phyloP scores from a whole-genome alignment of 169 alveolate genomes.

The Cryptosporidium baileyi region DNA sequence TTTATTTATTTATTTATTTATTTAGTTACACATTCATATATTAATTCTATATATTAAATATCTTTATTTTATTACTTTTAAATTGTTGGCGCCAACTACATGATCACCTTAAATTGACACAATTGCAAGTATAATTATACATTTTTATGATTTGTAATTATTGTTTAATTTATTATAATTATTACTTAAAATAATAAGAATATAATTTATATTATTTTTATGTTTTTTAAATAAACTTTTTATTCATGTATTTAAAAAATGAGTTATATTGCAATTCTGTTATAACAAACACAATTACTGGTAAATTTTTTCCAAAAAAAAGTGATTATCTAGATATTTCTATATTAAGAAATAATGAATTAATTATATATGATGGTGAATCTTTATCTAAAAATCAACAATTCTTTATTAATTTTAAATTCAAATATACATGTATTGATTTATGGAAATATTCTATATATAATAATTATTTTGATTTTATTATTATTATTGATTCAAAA shows the following conservation, averaged over 20 bases:
- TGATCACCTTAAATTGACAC: no score
- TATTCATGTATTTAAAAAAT: neutral
- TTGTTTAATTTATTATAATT: no score
- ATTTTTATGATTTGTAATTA: no score
- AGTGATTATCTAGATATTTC: constrained; percentile 4
- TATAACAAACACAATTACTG: constrained; percentile 9
- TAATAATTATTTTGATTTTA: neutral
- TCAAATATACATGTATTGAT: neutral
- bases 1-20: no score
- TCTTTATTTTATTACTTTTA: no score
- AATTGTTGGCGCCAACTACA: no score
- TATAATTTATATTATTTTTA: no score
- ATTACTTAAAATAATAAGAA: no score
- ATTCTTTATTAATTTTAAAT: neutral
- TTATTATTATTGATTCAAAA: constrained; percentile 1
- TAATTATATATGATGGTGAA: constrained; percentile 5
- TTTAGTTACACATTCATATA: no score
- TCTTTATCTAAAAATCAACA: neutral
- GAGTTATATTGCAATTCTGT: neutral
- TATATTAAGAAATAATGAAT: neutral
- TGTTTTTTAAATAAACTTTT: no score
- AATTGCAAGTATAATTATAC: no score
- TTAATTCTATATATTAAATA: no score
- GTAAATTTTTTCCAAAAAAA: constrained; percentile 42
- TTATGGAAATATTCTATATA: constrained; percentile 23